These are phyloP conservation scores for Lithocarpus polystachyus DNA, from an alignment of 306 rosid genomes.

Conservation along the genomic window DNA sequence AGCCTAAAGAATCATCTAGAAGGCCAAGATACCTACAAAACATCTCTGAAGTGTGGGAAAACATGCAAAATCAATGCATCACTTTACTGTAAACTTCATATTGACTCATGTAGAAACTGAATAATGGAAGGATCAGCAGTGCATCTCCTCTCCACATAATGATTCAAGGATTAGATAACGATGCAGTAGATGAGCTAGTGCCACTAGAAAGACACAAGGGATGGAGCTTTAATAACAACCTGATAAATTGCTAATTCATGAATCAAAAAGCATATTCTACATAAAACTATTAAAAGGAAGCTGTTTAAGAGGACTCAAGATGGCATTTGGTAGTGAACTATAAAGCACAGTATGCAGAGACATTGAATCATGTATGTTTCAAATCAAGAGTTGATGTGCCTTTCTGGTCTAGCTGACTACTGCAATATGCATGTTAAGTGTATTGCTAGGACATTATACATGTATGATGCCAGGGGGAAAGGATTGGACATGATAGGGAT, in stretches of 20 bases:
- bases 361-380: neutral
- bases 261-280: neutral
- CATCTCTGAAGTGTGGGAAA: neutral
- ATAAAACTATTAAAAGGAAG: no score
- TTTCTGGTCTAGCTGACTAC: neutral
- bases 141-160: neutral
- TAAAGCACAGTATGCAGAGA: neutral
- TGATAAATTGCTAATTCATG: neutral
- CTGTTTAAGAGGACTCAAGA: no score
- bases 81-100: neutral
- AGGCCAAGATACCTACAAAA: neutral
- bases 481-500: neutral
- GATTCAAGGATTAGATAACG: neutral
- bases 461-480: neutral
- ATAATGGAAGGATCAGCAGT: neutral
- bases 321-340: no score
- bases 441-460: neutral
- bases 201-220: neutral
- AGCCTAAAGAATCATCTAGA: neutral
- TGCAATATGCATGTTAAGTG: neutral
- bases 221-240: neutral
- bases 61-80: neutral
- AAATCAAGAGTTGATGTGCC: neutral
- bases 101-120: neutral
- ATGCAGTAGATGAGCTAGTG: neutral